These are phyloP conservation scores for Zygoascus bituminiphila DNA, from an alignment of 805 yeast species.

Conservation along the genomic window DNA sequence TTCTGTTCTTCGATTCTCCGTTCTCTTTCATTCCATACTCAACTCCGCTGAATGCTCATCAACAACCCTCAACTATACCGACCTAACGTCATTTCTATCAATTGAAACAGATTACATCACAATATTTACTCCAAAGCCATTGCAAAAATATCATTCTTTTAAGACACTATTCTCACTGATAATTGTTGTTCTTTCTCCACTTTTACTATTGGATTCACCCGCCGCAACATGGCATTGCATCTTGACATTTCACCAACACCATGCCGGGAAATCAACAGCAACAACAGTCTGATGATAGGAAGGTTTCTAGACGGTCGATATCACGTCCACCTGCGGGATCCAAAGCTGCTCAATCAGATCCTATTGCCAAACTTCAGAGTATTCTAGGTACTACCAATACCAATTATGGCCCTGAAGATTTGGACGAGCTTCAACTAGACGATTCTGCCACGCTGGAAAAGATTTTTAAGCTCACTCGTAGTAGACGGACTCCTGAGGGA, in stretches of 20 bases:
- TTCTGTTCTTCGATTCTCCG: no score
- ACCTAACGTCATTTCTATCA: no score
- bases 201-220: not conserved
- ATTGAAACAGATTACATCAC: no score
- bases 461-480: not conserved
- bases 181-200: not conserved
- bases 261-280: not conserved
- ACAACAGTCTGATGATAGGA: no score
- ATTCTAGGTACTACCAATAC: not conserved
- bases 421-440: not conserved
- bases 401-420: not conserved
- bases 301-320: conserved; percentile 3
- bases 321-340: conserved; percentile 1
- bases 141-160: no score
- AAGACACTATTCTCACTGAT: not conserved
- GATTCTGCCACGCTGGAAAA: not conserved
- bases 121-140: no score
- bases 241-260: no score
- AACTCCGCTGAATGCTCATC: no score
- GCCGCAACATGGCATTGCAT: no score
- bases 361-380: not conserved
- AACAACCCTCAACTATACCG: no score
- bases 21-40: no score
- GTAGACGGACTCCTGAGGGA: not conserved
- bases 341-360: not conserved